A percentile compares a stretch with the other conserved stretches of the same genome.
These are phyloP conservation scores for Marasmius sp. DNA, from an alignment of 1,284 basidiomycete genomes.

Conservation along the genomic window DNA sequence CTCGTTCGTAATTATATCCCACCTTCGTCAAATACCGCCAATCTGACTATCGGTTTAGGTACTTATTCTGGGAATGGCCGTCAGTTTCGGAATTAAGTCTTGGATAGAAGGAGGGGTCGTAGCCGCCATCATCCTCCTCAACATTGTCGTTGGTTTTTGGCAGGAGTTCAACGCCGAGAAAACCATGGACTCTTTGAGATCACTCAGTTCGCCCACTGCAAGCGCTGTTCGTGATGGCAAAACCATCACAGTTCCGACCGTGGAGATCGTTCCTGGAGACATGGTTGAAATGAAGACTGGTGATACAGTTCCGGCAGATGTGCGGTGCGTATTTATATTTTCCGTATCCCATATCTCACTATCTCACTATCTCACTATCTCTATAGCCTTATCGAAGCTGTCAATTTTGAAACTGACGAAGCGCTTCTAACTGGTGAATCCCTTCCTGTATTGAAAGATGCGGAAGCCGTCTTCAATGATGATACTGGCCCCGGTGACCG, in stretches of 20 bases:
- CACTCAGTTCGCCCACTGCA: conserved; percentile 60
- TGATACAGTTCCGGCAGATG: conserved; percentile 61
- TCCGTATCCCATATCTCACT: background rate
- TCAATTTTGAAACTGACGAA: conserved; percentile 60
- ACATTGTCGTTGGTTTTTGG: conserved; percentile 47
- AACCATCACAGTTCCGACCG: conserved; percentile 50
- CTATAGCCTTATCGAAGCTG: background rate
- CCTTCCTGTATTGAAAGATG: conserved; percentile 60
- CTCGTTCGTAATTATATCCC: conserved; percentile 8
- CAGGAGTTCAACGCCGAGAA: conserved; percentile 58
- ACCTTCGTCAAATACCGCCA: background rate
- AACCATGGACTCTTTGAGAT: conserved; percentile 58
- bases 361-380: background rate
- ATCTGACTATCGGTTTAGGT: conserved; percentile 16
- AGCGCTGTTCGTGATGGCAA: conserved; percentile 56
- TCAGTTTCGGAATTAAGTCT: conserved; percentile 62
- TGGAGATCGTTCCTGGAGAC: conserved; percentile 65
- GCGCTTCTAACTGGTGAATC: conserved; percentile 71
- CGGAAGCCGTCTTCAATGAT: conserved; percentile 27
- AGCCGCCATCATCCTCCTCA: conserved; percentile 58
- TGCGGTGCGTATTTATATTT: conserved; percentile 28
- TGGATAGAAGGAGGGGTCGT: conserved; percentile 69
- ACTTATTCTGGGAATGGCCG: conserved; percentile 56
- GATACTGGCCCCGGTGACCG: conserved; percentile 53
- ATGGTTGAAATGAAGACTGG: conserved; percentile 56